Evolutionary conservation across 2,329 filamentous ascomycete species (phyloP).

Genomic region (Aspergillus fumigatus): DNA sequence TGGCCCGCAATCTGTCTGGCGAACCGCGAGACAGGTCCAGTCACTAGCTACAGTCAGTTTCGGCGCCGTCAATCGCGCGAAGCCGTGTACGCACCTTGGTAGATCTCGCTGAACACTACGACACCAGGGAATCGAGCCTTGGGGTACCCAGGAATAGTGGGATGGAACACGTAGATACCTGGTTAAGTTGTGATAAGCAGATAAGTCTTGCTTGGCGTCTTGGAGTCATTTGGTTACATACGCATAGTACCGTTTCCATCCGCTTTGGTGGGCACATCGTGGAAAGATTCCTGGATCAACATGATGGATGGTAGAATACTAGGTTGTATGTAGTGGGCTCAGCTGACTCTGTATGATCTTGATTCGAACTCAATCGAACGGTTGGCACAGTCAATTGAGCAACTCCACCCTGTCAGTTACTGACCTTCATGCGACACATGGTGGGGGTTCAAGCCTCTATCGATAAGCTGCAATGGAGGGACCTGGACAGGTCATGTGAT

Average conservation of each 20-base stretch:
- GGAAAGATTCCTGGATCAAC: constrained; percentile 33
- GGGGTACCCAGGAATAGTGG: constrained; percentile 76
- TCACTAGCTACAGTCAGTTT: constrained; percentile 53
- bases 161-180: constrained; percentile 90
- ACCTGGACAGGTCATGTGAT: background rate
- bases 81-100: constrained; percentile 63
- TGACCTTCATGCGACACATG: background rate
- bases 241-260: constrained; percentile 36
- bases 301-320: constrained; percentile 17
- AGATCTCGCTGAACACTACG: constrained; percentile 88
- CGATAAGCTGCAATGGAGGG: background rate
- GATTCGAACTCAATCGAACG: background rate
- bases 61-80: background rate
- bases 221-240: constrained; percentile 15
- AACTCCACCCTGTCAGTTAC: background rate
- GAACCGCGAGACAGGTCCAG: constrained; percentile 83
- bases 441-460: background rate
- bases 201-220: background rate
- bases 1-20: constrained; percentile 87
- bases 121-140: constrained; percentile 87
- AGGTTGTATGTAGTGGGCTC: background rate
- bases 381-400: background rate
- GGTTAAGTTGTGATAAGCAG: constrained; percentile 8
- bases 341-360: background rate
- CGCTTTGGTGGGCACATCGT: constrained; percentile 37